Evolutionary conservation across 495 filamentous ascomycete species (phyloP).

Genomic region (Alectoria sarmentosa): DNA sequence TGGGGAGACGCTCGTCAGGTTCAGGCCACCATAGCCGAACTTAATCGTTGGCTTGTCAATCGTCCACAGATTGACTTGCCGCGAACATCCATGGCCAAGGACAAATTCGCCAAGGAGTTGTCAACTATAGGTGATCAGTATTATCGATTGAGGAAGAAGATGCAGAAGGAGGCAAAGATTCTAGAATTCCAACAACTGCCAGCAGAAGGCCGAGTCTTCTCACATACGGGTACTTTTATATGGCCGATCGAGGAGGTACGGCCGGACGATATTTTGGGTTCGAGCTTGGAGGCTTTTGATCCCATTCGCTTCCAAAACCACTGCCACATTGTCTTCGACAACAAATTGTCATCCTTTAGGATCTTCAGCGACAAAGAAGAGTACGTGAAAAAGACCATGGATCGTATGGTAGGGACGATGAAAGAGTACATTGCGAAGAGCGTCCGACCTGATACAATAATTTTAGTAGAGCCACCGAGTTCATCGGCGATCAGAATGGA

Average conservation of each 20-base stretch:
- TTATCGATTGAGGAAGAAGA: constrained; percentile 27
- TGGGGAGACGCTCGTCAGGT: constrained; percentile 24
- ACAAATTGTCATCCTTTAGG: constrained; percentile 29
- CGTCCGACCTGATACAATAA: constrained; percentile 29
- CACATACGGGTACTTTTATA: constrained; percentile 36
- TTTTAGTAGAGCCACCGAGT: constrained; percentile 36
- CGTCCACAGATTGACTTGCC: background rate
- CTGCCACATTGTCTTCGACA: constrained; percentile 34
- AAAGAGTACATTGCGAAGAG: constrained; percentile 32
- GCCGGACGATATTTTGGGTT: constrained; percentile 37
- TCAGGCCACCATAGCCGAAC: constrained; percentile 16
- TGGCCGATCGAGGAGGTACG: constrained; percentile 39
- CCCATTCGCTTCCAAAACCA: constrained; percentile 33
- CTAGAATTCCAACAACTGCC: constrained; percentile 32
- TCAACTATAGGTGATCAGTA: constrained; percentile 22
- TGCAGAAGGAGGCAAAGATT: constrained; percentile 24
- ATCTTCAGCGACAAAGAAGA: constrained; percentile 29
- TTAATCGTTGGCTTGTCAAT: constrained; percentile 16
- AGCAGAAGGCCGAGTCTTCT: constrained; percentile 23
- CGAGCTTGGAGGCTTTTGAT: constrained; percentile 42
- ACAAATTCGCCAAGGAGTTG: constrained; percentile 10
- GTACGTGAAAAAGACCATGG: constrained; percentile 31
- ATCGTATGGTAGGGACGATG: constrained; percentile 33
- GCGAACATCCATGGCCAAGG: constrained; percentile 4
- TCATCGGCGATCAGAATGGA: background rate